Percentiles rank a stretch among this genome's conserved stretches.
These are phyloP conservation scores for Aspergillus eucalypticola DNA, from an alignment of 2,329 filamentous ascomycete genomes.

Conservation along the genomic window DNA sequence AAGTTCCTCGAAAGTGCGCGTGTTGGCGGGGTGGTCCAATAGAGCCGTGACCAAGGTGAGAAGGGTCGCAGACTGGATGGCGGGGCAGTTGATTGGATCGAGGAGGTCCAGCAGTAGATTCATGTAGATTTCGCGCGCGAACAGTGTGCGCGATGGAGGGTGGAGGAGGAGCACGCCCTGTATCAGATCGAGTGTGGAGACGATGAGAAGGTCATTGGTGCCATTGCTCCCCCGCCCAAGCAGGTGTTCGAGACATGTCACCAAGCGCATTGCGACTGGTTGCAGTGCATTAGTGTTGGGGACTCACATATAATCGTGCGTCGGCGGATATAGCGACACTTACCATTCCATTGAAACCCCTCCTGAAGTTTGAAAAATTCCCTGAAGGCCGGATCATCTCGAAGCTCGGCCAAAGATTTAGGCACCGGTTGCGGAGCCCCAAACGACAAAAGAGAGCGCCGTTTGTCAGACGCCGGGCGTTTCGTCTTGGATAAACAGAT, in stretches of 20 bases:
- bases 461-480: conserved; percentile 41
- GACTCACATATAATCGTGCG: not conserved
- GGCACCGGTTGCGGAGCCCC: conserved; percentile 46
- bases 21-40: conserved; percentile 82
- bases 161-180: conserved; percentile 88
- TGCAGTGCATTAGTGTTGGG: conserved; percentile 7
- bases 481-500: conserved; percentile 73
- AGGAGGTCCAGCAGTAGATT: conserved; percentile 94
- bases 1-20: conserved; percentile 85
- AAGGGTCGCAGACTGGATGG: conserved; percentile 86
- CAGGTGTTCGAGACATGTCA: conserved; percentile 81
- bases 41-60: conserved; percentile 87
- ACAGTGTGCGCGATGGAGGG: conserved; percentile 82
- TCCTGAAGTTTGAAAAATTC: conserved; percentile 98
- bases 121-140: conserved; percentile 90
- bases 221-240: conserved; percentile 79
- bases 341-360: conserved; percentile 93
- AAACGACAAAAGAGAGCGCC: conserved; percentile 44
- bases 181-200: conserved; percentile 82
- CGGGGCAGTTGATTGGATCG: conserved; percentile 86
- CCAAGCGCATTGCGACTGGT: conserved; percentile 75
- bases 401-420: conserved; percentile 69
- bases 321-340: conserved; percentile 16
- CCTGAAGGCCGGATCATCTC: conserved; percentile 82
- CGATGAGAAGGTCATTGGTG: conserved; percentile 83